Base-by-base conservation (phyloP, 345 rosid species). In the Linum trigynum region DNA sequence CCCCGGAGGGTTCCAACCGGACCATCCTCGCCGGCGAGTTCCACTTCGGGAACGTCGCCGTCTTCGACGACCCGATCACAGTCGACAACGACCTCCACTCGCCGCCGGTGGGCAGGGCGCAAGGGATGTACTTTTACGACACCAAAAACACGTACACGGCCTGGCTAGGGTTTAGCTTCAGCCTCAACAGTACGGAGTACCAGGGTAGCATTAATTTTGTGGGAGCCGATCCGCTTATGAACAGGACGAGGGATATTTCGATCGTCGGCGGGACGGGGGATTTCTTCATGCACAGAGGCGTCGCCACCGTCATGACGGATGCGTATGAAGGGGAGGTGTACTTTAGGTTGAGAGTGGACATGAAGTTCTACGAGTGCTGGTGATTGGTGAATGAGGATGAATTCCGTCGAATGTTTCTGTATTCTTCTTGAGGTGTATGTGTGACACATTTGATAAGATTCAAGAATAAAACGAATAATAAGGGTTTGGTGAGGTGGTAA, bases 201-300 rank as follows among this genome's bases (percentile, higher is more conserved):
- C 17, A 41, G 9, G 85, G 89, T 2, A 75, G 70, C 42, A 70
- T 82, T 1, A 80, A 74, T 42, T 80, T 85, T 57, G 45, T 59
- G 0, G 85, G 86, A 7, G 79, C 85, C 0, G 83, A 80, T 61
- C 81, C 85, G 0, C 48, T 71, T 32, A 3, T 77, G 89, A 11
- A 63, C 10, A 79, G 77, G 71, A 65, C 72, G 0, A 79, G 85
- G 63, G 85, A 82, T 36, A 72, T 80, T 11, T 80, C 82, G 0
- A 70, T 82, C 10, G 72, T 77, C 4, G 86, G 85, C 14, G 86
- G 89, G 8, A 85, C n/a, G n/a, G n/a, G n/a, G n/a, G n/a, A n/a
- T n/a, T n/a, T n/a, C n/a, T n/a, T n/a, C n/a, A n/a, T n/a, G n/a
- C n/a, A n/a, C n/a, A n/a, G n/a, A n/a, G n/a, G n/a, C n/a, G n/a